These are phyloP conservation scores for Hericium erinaceus DNA, from an alignment of 768 basidiomycete genomes.

Conservation along the genomic window DNA sequence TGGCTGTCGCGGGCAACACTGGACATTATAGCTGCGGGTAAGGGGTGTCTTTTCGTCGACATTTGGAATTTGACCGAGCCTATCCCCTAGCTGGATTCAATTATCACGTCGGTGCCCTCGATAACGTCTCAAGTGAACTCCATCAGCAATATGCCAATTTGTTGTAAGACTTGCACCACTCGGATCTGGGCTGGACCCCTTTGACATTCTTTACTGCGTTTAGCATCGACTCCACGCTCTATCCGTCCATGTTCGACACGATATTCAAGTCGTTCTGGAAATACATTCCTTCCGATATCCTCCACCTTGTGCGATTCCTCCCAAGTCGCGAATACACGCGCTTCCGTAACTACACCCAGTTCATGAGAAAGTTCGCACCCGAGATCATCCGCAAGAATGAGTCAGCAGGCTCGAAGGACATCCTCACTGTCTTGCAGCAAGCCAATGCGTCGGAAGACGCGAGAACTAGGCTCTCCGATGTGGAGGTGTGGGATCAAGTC, in stretches of 20 bases:
- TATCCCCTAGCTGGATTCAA: not conserved
- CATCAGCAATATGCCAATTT: not conserved
- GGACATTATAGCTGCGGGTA: not conserved
- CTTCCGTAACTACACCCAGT: conserved; percentile 1
- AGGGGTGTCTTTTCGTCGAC: not conserved
- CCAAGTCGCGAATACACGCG: conserved; percentile 3
- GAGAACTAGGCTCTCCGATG: not conserved
- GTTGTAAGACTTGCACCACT: not conserved
- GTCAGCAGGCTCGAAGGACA: not conserved
- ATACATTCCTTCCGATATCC: not conserved
- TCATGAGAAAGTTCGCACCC: not conserved
- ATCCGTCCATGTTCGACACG: not conserved
- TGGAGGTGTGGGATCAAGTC: conserved; percentile 6
- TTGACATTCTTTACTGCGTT: not conserved
- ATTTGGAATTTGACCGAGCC: not conserved
- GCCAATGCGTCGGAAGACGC: conserved; percentile 4
- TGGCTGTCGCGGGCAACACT: not conserved
- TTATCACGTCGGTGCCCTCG: not conserved
- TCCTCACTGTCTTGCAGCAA: conserved; percentile 4
- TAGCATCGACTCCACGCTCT: conserved; percentile 1
- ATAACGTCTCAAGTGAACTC: not conserved
- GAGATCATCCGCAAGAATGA: not conserved
- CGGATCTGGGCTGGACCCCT: not conserved
- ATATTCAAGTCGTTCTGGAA: not conserved
- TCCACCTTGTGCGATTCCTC: conserved; percentile 2